Evolutionary conservation across 139 green algal genomes (phyloP).

Genomic region (Chlorella sorokiniana): DNA sequence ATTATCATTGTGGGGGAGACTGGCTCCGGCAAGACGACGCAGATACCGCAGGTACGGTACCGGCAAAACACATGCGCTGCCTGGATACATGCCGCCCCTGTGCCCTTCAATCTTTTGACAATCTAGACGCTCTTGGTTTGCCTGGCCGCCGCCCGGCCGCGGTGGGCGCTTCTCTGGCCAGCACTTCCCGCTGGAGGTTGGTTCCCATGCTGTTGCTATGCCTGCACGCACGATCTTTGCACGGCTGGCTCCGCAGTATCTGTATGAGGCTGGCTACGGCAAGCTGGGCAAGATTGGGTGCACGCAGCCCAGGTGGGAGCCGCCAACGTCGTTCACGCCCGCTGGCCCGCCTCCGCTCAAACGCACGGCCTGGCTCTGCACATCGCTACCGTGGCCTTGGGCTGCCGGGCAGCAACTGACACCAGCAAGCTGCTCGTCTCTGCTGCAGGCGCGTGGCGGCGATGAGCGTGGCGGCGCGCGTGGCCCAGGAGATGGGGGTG

Average conservation of each 20-base stretch:
- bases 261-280: constrained; percentile 95
- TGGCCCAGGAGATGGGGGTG: constrained; percentile 90
- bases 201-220: not conserved
- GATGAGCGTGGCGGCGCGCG: constrained; percentile 94
- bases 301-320: constrained; percentile 80
- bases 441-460: constrained; percentile 84
- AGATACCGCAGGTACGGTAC: constrained; percentile 82
- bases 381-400: too few relatives aligned
- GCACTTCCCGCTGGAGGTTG: too few relatives aligned
- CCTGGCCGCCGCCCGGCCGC: too few relatives aligned
- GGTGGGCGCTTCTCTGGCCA: too few relatives aligned
- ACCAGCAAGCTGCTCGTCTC: not conserved
- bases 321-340: not conserved
- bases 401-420: not conserved
- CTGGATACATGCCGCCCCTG: not conserved
- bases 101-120: too few relatives aligned
- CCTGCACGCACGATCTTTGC: not conserved
- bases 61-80: not conserved
- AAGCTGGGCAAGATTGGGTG: constrained; percentile 86
- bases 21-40: constrained; percentile 92
- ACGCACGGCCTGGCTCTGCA: too few relatives aligned
- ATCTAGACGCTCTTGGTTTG: too few relatives aligned
- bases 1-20: constrained; percentile 98
- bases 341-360: too few relatives aligned
- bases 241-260: constrained; percentile 59